A percentile compares a stretch with the other conserved stretches of the same genome.
These are phyloP conservation scores for Rhynchospora pubera DNA, from an alignment of 176 grass and related monocot species.

Conservation along the genomic window DNA sequence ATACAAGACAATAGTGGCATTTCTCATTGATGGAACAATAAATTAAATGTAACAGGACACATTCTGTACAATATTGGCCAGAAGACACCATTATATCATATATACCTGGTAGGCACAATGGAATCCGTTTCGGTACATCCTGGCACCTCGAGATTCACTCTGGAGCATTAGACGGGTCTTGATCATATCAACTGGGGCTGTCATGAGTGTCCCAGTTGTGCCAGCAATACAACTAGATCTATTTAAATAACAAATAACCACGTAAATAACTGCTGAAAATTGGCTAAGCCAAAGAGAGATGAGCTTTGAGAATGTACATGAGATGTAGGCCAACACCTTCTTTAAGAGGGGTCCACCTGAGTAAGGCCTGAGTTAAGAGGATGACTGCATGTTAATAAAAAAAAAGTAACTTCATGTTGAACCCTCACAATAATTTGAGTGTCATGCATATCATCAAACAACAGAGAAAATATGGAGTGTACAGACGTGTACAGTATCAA, in stretches of 20 bases:
- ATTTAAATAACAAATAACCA: slow-evolving; percentile 31
- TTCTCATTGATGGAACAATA: too few species aligned
- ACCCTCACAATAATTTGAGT: background rate
- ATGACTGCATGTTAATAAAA: slow-evolving; percentile 15
- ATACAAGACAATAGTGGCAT: too few species aligned
- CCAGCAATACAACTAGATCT: slow-evolving; percentile 94
- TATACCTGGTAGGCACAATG: slow-evolving; percentile 92
- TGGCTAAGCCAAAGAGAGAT: slow-evolving; percentile 13
- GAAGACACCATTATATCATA: slow-evolving; percentile 12
- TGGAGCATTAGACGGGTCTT: slow-evolving; percentile 98
- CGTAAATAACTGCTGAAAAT: slow-evolving; percentile 21
- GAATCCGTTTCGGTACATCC: slow-evolving; percentile 68
- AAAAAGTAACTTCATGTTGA: background rate
- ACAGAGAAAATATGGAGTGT: background rate
- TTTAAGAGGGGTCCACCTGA: slow-evolving; percentile 69
- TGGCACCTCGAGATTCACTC: slow-evolving; percentile 37
- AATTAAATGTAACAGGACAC: background rate
- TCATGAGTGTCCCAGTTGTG: slow-evolving; percentile 65
- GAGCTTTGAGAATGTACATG: slow-evolving; percentile 60
- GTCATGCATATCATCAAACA: background rate
- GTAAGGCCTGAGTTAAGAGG: slow-evolving; percentile 46
- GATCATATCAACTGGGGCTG: slow-evolving; percentile 83
- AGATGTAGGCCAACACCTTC: slow-evolving; percentile 90
- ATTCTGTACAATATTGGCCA: background rate
- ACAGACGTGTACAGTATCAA: background rate